Conservation (phyloP, 2,329 filamentous ascomycete genomes). For the Neurospora crassa region DNA sequence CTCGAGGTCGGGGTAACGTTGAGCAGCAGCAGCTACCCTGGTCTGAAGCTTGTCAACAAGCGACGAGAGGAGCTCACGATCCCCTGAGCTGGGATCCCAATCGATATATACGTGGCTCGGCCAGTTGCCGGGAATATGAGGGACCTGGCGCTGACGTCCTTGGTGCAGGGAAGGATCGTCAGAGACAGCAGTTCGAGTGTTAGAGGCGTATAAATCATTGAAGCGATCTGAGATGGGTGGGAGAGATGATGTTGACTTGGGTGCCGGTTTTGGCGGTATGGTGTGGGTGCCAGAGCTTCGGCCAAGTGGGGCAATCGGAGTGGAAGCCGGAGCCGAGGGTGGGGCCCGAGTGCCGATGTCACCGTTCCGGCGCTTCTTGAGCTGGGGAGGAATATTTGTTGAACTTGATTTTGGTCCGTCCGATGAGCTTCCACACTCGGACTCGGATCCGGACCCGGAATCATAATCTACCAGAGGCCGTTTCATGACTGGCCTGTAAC, state of each 20-base stretch:
- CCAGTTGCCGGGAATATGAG: constrained; percentile 86
- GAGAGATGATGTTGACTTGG: constrained; percentile 26
- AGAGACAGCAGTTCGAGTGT: constrained; percentile 62
- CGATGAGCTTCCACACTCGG: not conserved
- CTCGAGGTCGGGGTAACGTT: constrained; percentile 49
- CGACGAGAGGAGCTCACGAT: constrained; percentile 36
- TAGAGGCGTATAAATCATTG: constrained; percentile 81
- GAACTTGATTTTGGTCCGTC: not conserved
- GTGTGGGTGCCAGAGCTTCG: not conserved
- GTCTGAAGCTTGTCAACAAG: constrained; percentile 31
- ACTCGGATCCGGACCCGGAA: not conserved
- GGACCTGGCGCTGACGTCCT: constrained; percentile 70
- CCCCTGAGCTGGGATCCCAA: constrained; percentile 51
- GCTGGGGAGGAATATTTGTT: not conserved
- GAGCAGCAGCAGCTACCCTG: constrained; percentile 38
- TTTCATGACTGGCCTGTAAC: not conserved
- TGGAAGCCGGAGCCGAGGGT: constrained; percentile 18
- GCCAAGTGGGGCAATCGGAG: constrained; percentile 4
- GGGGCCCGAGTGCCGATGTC: not conserved
- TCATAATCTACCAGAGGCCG: not conserved
- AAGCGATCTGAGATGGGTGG: constrained; percentile 74
- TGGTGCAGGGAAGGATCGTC: constrained; percentile 82
- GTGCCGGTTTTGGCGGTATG: not conserved
- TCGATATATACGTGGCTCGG: constrained; percentile 87
- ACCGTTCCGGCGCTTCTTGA: not conserved